Evolutionary conservation across 768 basidiomycete species (phyloP), one percentile per base, ranked within the genome.

Genomic region (Rhodosporidiobolus sp.): DNA sequence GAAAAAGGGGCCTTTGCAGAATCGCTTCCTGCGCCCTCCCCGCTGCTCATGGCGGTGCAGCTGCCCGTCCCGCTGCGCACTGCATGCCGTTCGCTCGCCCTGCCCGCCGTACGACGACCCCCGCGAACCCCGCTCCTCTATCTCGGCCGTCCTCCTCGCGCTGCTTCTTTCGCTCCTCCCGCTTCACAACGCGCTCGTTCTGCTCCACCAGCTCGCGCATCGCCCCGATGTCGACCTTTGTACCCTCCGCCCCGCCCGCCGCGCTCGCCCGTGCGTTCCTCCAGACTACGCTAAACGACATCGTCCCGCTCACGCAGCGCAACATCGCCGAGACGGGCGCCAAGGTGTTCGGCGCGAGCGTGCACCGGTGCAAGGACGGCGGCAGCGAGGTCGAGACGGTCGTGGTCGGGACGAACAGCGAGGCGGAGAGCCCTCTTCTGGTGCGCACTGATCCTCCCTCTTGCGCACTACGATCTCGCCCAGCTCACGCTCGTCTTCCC

Each of bases 261-360:
- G 16, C 1, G 2, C 56, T 66, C 26, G 48, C 56, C 30, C 65
- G 65, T 28, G 22, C 67, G 28, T 77, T 78, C 68, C 69, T 79
- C 32, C 8, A 22, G 34, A 69, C 72, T 12, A 77, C 68, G 26
- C 53, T 52, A 14, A 34, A 77, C 26, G 35, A 65, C 10, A 79
- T 79, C 77, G 59, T 79, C 30, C 79, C 79, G 9, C 60, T 76
- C 32, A 79, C 78, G 1, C 50, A 7, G 14, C 38, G 35, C 8
- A 20, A 55, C 26, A 70, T 70, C 16, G 78, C 78, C n/a, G 59
- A 55, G 7, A 24, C 26, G 24, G 79, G 78, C 9, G 65, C 58
- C 55, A 79, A 80, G 53, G 75, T 80, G 14, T 80, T 80, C 57
- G 79, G 79, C 19, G 79, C 79, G 38, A 76, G 75, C 11, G 77